These are phyloP conservation scores for Calophaca sinica DNA, from an alignment of 306 rosid species.

Conservation along the genomic window DNA sequence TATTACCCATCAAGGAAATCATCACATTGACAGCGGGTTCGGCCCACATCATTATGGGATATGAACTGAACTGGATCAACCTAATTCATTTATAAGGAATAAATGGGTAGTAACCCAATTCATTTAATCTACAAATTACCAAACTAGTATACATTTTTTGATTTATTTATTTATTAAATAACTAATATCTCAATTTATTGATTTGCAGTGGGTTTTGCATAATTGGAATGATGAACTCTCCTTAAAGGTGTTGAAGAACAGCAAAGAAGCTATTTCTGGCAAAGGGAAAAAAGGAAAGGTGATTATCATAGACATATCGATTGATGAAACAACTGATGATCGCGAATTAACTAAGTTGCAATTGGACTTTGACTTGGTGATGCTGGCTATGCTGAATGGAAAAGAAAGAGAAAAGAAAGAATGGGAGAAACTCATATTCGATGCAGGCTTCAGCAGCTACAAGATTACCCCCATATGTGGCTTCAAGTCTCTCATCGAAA, in stretches of 20 bases:
- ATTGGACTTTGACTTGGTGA: slow-evolving; percentile 51
- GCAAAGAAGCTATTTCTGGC: slow-evolving; percentile 53
- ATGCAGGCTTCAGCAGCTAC: slow-evolving; percentile 59
- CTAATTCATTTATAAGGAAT: too few relatives aligned
- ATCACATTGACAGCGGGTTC: too few relatives aligned
- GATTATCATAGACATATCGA: slow-evolving; percentile 57
- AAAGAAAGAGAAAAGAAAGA: slow-evolving; percentile 51
- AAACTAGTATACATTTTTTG: too few relatives aligned
- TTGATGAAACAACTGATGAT: slow-evolving; percentile 45
- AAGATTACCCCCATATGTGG: slow-evolving; percentile 37
- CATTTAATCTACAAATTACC: too few relatives aligned
- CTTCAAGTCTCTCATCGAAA: slow-evolving; percentile 59
- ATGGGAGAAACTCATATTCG: slow-evolving; percentile 55
- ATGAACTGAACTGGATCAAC: too few relatives aligned
- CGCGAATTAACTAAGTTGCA: slow-evolving; percentile 44
- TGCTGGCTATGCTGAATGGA: slow-evolving; percentile 49
- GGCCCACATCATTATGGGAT: too few relatives aligned
- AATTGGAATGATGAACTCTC: slow-evolving; percentile 53
- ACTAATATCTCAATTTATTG: not conserved
- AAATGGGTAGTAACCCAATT: too few relatives aligned
- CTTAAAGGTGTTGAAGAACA: slow-evolving; percentile 52
- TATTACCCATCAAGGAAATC: too few relatives aligned
- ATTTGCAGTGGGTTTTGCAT: slow-evolving; percentile 49
- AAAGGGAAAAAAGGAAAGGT: slow-evolving; percentile 52
- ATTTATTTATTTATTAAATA: not conserved